Evolutionary conservation across 2,329 filamentous ascomycete genomes (phyloP), one percentile per base, ranked within the genome.

Genomic region (Pseudogymnoascus sp.): DNA sequence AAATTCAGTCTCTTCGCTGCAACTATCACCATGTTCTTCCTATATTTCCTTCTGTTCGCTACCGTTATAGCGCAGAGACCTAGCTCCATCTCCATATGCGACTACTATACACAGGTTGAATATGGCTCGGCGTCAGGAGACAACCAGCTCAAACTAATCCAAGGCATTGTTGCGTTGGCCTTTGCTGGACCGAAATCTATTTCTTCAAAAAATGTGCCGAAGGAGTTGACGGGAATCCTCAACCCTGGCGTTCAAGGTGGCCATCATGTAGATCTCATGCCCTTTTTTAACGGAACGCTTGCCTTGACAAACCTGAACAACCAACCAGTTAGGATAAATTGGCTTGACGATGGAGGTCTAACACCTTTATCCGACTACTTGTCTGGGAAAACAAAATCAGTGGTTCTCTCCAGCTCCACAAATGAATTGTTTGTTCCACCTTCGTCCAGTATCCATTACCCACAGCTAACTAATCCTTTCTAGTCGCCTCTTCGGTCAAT

Each of bases 261-360:
- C 2, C 20, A 63, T 6, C 28, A 62, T 25, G 67, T 73, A 2
- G 62, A 70, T 58, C 66, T 73, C 2, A 59, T 64, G 28, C 64
- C 67, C 12, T 73, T 65, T 64, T 74, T 74, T 60, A 68, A 73
- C 41, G 71, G 71, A 22, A 65, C 68, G 16, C 68, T 62, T 28
- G 64, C 66, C 6, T 69, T 68, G 9, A 68, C 71, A 11, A 72
- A 71, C 30, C 43, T 70, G 12, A 71, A 72, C 20, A 68, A 69
- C 41, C 60, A 63, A 59, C 63, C 69, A 5, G 65, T 67, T 5
- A 63, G 61, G 3, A 62, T 71, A 20, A 60, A 71, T 64, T 73
- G 70, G 70, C 62, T 72, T 4, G 69, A 72, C 54, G 70, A 68
- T n/a, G 70, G 71, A 12, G 69, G 67, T 20, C 60, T 65, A 1